Conservation (phyloP, 2,329 filamentous ascomycete genomes). For the Sarocladium kiliense region DNA sequence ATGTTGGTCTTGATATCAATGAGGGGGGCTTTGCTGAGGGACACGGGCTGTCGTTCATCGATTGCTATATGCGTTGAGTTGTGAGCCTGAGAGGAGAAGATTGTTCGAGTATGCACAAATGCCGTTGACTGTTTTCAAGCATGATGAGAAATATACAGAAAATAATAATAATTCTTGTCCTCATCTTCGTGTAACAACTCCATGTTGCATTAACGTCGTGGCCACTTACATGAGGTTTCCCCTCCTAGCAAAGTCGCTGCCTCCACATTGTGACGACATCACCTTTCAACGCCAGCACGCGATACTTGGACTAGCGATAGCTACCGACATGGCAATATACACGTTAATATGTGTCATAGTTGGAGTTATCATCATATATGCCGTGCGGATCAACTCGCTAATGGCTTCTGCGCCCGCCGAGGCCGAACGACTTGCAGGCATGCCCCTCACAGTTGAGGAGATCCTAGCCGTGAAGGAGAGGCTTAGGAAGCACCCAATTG, state of each 20-base stretch:
- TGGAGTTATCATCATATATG: slow-evolving; percentile 8
- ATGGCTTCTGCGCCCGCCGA: neutral
- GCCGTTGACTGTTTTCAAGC: too few species aligned
- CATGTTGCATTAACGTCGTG: too few species aligned
- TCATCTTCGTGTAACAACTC: too few species aligned
- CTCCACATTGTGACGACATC: neutral
- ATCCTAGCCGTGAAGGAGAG: neutral
- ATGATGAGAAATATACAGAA: too few species aligned
- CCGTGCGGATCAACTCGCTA: slow-evolving; percentile 4
- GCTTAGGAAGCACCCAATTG: neutral
- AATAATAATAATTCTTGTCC: too few species aligned
- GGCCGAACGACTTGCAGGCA: neutral
- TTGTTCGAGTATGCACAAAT: too few species aligned
- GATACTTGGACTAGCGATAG: neutral
- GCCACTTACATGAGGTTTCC: neutral
- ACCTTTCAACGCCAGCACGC: neutral
- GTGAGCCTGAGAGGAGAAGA: too few species aligned
- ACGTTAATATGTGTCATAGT: slow-evolving; percentile 1
- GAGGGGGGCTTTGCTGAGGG: too few species aligned
- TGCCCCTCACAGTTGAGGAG: neutral
- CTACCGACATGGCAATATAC: neutral
- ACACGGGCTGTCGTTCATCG: too few species aligned
- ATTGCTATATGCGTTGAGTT: too few species aligned
- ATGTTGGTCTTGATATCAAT: too few species aligned
- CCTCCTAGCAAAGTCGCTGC: neutral